Conservation (phyloP, 805 yeast genomes). For the Blastobotrys robertii region DNA sequence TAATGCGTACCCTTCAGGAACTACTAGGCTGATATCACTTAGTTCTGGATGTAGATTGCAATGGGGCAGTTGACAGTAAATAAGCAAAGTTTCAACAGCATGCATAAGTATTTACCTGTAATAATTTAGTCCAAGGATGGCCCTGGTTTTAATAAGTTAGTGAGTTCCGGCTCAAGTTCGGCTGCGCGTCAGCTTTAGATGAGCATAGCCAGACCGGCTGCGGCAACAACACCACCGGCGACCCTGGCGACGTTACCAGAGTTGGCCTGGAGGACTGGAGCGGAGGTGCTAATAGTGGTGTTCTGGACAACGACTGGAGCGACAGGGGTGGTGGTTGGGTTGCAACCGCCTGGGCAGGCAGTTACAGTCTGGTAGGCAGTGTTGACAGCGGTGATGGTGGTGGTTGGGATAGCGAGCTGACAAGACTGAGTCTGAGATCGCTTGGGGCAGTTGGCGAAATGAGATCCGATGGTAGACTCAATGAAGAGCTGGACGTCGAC, state of each 20-base stretch:
- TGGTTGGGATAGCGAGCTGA: not conserved
- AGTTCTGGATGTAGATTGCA: too few relatives aligned
- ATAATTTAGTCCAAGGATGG: too few relatives aligned
- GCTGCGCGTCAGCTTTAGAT: not conserved
- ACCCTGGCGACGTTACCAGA: not conserved
- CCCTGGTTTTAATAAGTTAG: not conserved
- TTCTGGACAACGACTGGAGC: not conserved
- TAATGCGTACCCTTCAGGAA: not conserved
- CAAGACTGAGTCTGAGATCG: not conserved
- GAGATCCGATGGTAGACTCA: not conserved
- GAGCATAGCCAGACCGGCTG: not conserved
- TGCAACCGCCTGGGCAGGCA: conserved; percentile 1
- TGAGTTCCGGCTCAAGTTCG: too few relatives aligned
- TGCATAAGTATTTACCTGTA: not conserved
- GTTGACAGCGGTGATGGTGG: not conserved
- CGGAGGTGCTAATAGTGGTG: too few relatives aligned
- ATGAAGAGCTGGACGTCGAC: not conserved
- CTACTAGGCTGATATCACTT: not conserved
- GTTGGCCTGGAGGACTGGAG: too few relatives aligned
- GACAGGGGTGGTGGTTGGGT: not conserved
- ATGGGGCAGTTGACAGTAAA: too few relatives aligned
- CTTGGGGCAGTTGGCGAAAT: not conserved
- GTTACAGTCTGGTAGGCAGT: not conserved
- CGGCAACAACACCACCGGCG: not conserved
- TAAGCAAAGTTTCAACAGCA: not conserved